A percentile compares a stretch with the other conserved stretches of the same genome.
Evolutionary conservation across 2,329 filamentous ascomycete genomes (phyloP).

Genomic region (Sodiomyces alkalinus): DNA sequence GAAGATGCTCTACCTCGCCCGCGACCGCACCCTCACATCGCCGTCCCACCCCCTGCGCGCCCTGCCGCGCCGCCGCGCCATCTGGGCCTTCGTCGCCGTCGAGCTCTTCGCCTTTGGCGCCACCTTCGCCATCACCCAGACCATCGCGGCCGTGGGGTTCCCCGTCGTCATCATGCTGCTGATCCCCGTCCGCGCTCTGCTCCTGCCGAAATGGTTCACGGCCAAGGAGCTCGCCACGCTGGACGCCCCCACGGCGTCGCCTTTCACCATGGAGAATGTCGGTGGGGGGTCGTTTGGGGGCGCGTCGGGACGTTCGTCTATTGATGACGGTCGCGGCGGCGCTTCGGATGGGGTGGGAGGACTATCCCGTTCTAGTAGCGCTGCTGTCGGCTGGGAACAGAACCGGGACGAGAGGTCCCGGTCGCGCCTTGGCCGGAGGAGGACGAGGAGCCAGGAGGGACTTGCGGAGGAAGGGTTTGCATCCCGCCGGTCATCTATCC

Average conservation of each 20-base stretch:
- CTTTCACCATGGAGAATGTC: slow-evolving; percentile 63
- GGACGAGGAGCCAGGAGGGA: too few relatives aligned
- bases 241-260: slow-evolving; percentile 60
- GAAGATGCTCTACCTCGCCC: slow-evolving; percentile 55
- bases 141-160: slow-evolving; percentile 69
- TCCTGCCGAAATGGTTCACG: slow-evolving; percentile 48
- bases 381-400: too few relatives aligned
- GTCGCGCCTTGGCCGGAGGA: too few relatives aligned
- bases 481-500: too few relatives aligned
- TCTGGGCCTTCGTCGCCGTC: slow-evolving; percentile 57
- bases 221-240: slow-evolving; percentile 44
- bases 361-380: too few relatives aligned
- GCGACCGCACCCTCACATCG: slow-evolving; percentile 48
- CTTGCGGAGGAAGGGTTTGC: too few relatives aligned
- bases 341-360: too few relatives aligned
- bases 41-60: slow-evolving; percentile 41
- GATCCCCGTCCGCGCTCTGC: slow-evolving; percentile 47
- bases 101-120: slow-evolving; percentile 58
- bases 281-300: slow-evolving; percentile 51
- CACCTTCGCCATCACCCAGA: slow-evolving; percentile 73
- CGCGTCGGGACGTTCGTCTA: too few relatives aligned
- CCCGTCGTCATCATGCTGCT: slow-evolving; percentile 58
- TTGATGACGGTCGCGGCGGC: too few relatives aligned
- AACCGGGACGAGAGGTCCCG: too few relatives aligned
- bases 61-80: slow-evolving; percentile 44